These are phyloP conservation scores for Cladosporium velox DNA, from an alignment of 2,329 filamentous ascomycete genomes.

Conservation along the genomic window DNA sequence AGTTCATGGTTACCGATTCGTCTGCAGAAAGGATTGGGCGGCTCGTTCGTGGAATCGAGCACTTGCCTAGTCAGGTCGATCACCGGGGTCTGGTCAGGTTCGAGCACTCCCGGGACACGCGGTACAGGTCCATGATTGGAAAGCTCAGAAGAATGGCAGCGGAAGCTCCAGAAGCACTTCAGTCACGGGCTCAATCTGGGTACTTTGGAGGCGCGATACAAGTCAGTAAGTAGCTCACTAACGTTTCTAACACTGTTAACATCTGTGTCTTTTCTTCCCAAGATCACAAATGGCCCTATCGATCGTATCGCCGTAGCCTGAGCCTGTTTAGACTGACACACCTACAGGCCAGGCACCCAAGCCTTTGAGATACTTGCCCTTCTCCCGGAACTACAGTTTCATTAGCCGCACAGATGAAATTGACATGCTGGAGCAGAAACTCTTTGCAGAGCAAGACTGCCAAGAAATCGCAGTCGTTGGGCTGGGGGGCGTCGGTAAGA, in stretches of 20 bases:
- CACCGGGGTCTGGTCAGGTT: constrained; percentile 1
- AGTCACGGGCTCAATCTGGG: not conserved
- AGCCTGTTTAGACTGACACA: not conserved
- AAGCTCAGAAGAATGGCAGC: not conserved
- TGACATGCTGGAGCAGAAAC: not conserved
- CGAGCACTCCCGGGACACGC: not conserved
- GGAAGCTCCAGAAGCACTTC: not conserved
- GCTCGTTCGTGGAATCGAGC: not conserved
- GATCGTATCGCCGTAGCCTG: too few relatives aligned
- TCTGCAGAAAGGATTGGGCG: not conserved
- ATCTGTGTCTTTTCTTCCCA: too few relatives aligned
- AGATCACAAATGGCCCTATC: too few relatives aligned
- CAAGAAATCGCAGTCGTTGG: constrained; percentile 31
- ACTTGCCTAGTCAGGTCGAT: not conserved
- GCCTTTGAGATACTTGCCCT: not conserved
- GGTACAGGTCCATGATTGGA: not conserved
- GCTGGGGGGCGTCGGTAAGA: constrained; percentile 39
- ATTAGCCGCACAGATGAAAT: not conserved
- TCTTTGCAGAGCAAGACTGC: not conserved
- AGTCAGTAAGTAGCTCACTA: constrained; percentile 23
- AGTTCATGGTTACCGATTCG: not conserved
- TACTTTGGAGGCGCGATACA: constrained; percentile 34
- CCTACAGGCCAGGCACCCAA: not conserved
- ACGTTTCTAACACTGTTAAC: too few relatives aligned
- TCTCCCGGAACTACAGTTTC: not conserved